A percentile compares a stretch with the other conserved stretches of the same genome.
These are phyloP conservation scores for Termitomyces sp. DNA, from an alignment of 1,284 basidiomycete species.

Conservation along the genomic window DNA sequence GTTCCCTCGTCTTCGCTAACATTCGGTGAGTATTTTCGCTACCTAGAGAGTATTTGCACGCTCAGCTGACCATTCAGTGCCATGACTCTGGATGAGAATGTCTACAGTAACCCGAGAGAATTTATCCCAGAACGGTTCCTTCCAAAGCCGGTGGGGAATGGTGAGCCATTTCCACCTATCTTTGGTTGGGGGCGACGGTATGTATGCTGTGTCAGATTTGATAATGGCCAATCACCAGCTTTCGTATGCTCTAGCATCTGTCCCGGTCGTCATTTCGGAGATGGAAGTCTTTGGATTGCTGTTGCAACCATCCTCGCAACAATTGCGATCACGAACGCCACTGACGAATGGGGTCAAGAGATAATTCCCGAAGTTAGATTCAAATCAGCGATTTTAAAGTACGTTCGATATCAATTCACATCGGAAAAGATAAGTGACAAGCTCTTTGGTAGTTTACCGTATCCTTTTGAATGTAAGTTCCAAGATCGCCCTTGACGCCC, in stretches of 20 bases:
- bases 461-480: background rate
- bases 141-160: conserved; percentile 19
- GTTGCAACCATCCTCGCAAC: conserved; percentile 12
- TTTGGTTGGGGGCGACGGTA: conserved; percentile 35
- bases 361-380: conserved; percentile 8
- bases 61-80: conserved; percentile 4
- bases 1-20: conserved; percentile 27
- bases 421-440: background rate
- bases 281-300: conserved; percentile 13
- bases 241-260: conserved; percentile 6
- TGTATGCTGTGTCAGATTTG: background rate
- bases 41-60: too few species aligned
- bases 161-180: conserved; percentile 25
- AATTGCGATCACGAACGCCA: conserved; percentile 3
- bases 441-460: background rate
- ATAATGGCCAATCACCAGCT: background rate
- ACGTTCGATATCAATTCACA: background rate
- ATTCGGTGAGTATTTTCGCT: conserved; percentile 18
- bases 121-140: conserved; percentile 36
- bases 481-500: background rate
- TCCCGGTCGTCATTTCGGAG: conserved; percentile 12
- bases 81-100: conserved; percentile 22
- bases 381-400: conserved; percentile 5
- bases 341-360: conserved; percentile 7
- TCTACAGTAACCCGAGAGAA: conserved; percentile 29